Evolutionary conservation across 2,329 filamentous ascomycete genomes (phyloP).

Genomic region (Aspergillus versicolor): DNA sequence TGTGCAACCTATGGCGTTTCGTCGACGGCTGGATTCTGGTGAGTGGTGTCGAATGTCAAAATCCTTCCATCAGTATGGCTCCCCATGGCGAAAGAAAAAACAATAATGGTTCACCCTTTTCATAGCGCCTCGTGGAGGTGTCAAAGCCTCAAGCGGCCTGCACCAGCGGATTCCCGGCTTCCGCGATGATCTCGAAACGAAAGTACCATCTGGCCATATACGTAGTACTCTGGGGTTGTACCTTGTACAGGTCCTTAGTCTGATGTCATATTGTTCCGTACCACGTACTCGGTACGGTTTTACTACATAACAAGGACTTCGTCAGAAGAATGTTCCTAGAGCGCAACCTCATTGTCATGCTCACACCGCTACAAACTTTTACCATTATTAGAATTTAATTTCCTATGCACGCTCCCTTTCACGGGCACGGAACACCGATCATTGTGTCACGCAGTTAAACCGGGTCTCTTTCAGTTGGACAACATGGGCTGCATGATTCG

Average conservation of each 20-base stretch:
- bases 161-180: not conserved
- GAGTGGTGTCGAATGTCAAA: not conserved
- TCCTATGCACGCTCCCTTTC: conserved; percentile 4
- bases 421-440: conserved; percentile 1
- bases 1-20: not conserved
- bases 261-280: conserved; percentile 7
- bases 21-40: not conserved
- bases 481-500: not conserved
- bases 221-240: not conserved
- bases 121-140: not conserved
- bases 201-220: not conserved
- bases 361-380: conserved; percentile 13
- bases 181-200: not conserved
- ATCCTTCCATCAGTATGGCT: not conserved
- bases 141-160: not conserved
- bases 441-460: not conserved
- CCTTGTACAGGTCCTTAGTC: not conserved
- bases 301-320: conserved; percentile 1
- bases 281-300: conserved; percentile 1
- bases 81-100: not conserved
- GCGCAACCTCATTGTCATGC: conserved; percentile 7
- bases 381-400: not conserved
- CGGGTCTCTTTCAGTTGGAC: not conserved
- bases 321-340: conserved; percentile 4
- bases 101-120: not conserved